Percentiles rank a stretch among this genome's conserved stretches.
phyloP scores from a whole-genome alignment of 176 grass and related monocot species.

The Aegilops sharonensis region DNA sequence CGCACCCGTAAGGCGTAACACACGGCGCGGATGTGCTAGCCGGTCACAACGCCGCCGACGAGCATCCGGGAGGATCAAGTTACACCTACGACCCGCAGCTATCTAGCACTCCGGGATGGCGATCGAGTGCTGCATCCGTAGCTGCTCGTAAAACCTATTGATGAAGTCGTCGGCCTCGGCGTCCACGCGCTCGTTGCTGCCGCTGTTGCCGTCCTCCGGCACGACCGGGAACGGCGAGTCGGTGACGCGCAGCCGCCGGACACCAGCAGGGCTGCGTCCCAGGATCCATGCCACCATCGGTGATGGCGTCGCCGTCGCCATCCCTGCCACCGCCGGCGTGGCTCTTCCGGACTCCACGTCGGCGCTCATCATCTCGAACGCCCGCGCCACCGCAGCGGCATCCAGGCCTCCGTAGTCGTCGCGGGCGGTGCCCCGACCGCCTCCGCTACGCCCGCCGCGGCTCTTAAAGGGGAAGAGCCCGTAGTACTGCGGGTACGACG shows the following conservation, averaged over 20 bases:
- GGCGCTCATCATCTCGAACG: constrained; percentile 74
- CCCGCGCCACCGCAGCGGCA: constrained; percentile 60
- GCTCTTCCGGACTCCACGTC: constrained; percentile 38
- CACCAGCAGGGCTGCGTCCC: constrained; percentile 54
- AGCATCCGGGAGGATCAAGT: not conserved
- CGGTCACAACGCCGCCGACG: not conserved
- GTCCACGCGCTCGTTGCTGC: constrained; percentile 51
- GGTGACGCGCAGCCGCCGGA: constrained; percentile 72
- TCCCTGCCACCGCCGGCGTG: not conserved
- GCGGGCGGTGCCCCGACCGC: not conserved
- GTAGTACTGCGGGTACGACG: constrained; percentile 40
- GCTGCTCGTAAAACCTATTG: constrained; percentile 80
- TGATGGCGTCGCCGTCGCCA: constrained; percentile 49
- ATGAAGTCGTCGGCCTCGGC: constrained; percentile 86
- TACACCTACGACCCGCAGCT: constrained; percentile 8
- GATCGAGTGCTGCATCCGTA: constrained; percentile 60
- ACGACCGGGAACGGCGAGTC: constrained; percentile 84
- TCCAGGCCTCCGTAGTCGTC: constrained; percentile 38
- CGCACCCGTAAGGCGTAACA: not conserved
- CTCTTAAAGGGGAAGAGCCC: constrained; percentile 39
- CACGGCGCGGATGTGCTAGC: not conserved
- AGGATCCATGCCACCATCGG: constrained; percentile 65
- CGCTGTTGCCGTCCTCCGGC: constrained; percentile 42
- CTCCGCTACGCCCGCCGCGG: not conserved
- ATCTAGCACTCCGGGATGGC: constrained; percentile 37